Base-by-base conservation (phyloP, 2,329 filamentous ascomycete genomes). In the Xylariaceae sp. region DNA sequence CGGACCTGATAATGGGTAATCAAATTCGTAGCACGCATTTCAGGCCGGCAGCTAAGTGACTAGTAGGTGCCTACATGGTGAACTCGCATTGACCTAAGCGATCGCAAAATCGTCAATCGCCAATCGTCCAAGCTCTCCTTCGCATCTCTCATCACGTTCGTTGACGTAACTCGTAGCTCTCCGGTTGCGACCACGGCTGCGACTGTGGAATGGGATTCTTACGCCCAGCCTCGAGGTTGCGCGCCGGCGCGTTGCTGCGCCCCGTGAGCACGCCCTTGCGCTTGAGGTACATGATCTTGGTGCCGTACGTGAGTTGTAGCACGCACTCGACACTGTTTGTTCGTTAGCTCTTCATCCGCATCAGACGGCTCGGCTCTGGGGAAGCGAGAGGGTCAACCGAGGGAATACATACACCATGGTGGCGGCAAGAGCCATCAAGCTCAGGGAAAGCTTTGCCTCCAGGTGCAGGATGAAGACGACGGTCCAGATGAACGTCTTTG, bases 241-340 rank as follows among this genome's bases (percentile, higher is more conserved):
- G 9, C n/a, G 54, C 42, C 9, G 44, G 47, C 24, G 40, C 38
- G 45, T 57, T 55, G 19, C 40, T 44, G 34, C 53, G 50, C 32
- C 45, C 44, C 8, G 28, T 47, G 31, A 55, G 34, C 9, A 46
- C 52, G 31, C 53, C 54, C 11, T 38, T 42, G 37, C 54, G 53
- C 42, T 52, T 51, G 40, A 43, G 46, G 44, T 57, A 50, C 24
- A 57, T 43, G 34, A 57, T 43, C 3, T 43, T 44, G 6, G 53
- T 47, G 18, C 52, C 53, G 39, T 55, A 50, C 41, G 48, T 35
- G 34, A 57, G 52, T 39, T 57, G 54, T 8, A 44, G 7, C 8
- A 51, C 3, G 11, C 6, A 26, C 11, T 6, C 11, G 6, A 26
- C 22, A 17, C 54, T 57, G 24, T 22, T 31, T n/a, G 16, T 11